Evolutionary conservation across 2,329 filamentous ascomycete genomes (phyloP), one percentile per base, ranked within the genome.

Genomic region (Achaetomium macrosporum): DNA sequence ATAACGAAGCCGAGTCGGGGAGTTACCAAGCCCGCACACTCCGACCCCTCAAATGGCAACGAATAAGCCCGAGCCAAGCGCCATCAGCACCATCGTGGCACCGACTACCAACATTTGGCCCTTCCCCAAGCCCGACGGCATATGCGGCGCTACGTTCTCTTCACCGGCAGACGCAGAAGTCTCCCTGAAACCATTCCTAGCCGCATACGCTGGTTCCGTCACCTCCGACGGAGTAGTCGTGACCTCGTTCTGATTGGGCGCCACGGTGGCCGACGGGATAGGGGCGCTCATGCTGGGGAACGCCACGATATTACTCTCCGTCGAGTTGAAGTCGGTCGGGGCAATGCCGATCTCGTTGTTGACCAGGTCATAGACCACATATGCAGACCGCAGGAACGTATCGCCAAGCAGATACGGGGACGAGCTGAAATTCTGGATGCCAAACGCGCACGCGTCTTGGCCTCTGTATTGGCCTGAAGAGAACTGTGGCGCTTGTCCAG

Each of bases 311-410:
- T 79, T 75, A 39, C 71, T 73, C 8, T 66, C 59, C 1, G 76
- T 78, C 1, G 76, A 69, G 63, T 80, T 81, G 65, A 82, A 81
- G 54, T 79, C 70, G 11, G 80, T 81, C 15, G 71, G 68, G 4
- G 79, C 80, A 17, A 83, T 66, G 16, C 64, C 78, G 51, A 83
- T 70, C 60, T 82, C 69, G 62, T 81, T 77, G 65, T 82, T 82
- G 47, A 75, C 71, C 17, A 82, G 67, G 57, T 83, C 80, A 57
- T 81, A 83, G 8, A 82, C 78, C 6, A 82, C 76, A 56, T 82
- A 83, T 1, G 79, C 79, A 1, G 78, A 82, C 50, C 80, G 75
- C 31, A 83, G 65, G 62, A 83, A 83, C 0, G 76, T 79, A 59
- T 81, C 79, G 41, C 80, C 80, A 10, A 83, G 71, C 40, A 82